Base-by-base conservation (phyloP, 2,329 filamentous ascomycete genomes). In the Ophiocordyceps camponoti-saundersi region DNA sequence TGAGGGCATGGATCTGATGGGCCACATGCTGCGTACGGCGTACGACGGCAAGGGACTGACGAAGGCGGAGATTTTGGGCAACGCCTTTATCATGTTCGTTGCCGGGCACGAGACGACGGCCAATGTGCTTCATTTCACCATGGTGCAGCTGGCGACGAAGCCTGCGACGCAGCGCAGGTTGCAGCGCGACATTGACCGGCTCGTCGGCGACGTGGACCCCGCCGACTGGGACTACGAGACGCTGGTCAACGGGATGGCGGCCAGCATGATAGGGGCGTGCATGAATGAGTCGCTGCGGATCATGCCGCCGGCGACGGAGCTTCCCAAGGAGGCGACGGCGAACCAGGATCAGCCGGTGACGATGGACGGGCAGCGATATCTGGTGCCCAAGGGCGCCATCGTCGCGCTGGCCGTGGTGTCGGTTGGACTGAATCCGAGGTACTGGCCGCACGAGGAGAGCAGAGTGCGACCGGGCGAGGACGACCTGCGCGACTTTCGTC, bases 101-200 rank as follows among this genome's bases (percentile, higher is more conserved):
- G 85, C 85, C 0, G 85, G 85, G 13, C 84, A 92, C 61, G 85
- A 92, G 61, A 89, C 85, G 1, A 83, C 83, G 2, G 84, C 84
- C 44, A 86, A 85, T 60, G 73, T 76, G 4, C 68, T 88, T 39
- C 81, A 89, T 62, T 88, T 85, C 58, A 71, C 78, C 2, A 62
- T 88, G 4, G 58, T 86, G 34, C 72, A 78, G 53, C 71, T 90
- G 6, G 85, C 84, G 15, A 73, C 77, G 54, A 72, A 80, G 54
- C 77, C 77, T 6, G 61, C 66, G 1, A 73, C 73, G 1, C 85
- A 92, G 57, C 71, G 74, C 22, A 68, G 68, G 7, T 62, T 90
- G 3, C 85, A 90, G 54, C 65, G 69, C 42, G 84, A 88, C 50
- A 63, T 92, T 23, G 79, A 87, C 57, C 63, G 65, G 15, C 73